phyloP scores from a whole-genome alignment of 345 rosid genomes.

The Camelina sativa region DNA sequence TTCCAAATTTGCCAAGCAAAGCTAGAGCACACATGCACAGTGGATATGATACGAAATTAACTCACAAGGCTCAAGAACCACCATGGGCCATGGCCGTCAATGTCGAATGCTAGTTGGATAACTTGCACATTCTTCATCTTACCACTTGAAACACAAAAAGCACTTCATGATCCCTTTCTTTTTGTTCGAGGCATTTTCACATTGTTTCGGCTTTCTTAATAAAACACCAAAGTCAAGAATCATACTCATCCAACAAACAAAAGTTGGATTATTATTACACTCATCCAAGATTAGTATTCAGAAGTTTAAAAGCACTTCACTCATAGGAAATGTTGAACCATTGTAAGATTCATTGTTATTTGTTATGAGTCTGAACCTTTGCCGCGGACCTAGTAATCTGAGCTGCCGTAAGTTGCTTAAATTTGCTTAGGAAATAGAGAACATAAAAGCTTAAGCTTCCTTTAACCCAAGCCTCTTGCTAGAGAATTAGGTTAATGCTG shows the following conservation, averaged over 20 bases:
- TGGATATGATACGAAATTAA: slow-evolving; percentile 63
- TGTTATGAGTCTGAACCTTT: no score
- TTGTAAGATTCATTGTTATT: slow-evolving; percentile 7
- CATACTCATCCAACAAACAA: slow-evolving; percentile 37
- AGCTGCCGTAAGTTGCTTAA: no score
- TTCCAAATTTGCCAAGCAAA: no score
- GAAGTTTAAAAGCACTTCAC: slow-evolving; percentile 24
- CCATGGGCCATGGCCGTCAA: slow-evolving; percentile 56
- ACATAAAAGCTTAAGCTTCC: no score
- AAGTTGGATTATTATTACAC: slow-evolving; percentile 37
- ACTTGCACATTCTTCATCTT: slow-evolving; percentile 17
- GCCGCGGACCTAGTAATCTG: no score
- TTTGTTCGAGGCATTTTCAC: slow-evolving; percentile 39
- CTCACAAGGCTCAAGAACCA: slow-evolving; percentile 72
- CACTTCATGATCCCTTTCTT: slow-evolving; percentile 37
- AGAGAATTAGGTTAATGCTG: no score
- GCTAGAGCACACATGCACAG: no score
- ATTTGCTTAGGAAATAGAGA: no score
- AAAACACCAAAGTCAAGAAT: slow-evolving; percentile 27
- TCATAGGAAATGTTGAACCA: slow-evolving; percentile 34
- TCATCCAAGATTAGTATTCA: slow-evolving; percentile 38
- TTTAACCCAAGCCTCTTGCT: no score
- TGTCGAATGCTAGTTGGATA: slow-evolving; percentile 62
- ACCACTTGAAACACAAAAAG: slow-evolving; percentile 12
- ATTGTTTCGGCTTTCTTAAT: slow-evolving; percentile 35